Conservation (phyloP, 305 asterid genomes). For the Solanum hybrid region DNA sequence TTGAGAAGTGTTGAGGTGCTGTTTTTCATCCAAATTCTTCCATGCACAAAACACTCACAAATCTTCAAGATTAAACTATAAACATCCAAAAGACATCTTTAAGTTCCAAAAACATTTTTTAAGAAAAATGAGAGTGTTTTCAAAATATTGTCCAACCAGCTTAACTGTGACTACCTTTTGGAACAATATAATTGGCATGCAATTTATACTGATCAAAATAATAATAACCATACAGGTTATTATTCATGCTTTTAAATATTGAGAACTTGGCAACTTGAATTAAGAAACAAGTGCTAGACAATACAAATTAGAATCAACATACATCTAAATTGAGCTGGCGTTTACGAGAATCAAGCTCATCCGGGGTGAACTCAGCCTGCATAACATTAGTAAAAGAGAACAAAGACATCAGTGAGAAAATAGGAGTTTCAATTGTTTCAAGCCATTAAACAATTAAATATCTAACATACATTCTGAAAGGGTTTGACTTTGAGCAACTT, state of each 20-base stretch:
- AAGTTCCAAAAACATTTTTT: neutral
- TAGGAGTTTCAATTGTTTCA: neutral
- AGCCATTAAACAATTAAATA: neutral
- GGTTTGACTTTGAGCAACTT: constrained; percentile 49
- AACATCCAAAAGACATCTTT: neutral
- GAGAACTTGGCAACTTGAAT: neutral
- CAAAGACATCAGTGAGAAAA: neutral
- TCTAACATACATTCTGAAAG: constrained; percentile 44
- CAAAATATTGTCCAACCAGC: neutral
- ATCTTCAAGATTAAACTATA: neutral
- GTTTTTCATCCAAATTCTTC: neutral
- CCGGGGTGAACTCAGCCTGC: constrained; percentile 83
- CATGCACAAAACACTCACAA: neutral
- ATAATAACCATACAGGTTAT: neutral
- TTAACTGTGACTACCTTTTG: neutral
- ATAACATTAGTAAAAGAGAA: neutral
- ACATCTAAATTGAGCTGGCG: constrained; percentile 56
- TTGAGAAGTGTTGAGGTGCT: neutral
- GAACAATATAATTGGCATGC: neutral
- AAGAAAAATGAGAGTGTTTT: neutral
- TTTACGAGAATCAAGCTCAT: constrained; percentile 61
- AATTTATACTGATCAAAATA: neutral
- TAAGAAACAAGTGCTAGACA: neutral
- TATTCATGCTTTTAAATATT: neutral
- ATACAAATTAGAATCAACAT: neutral